A percentile compares a stretch with the other conserved stretches of the same genome.
phyloP scores from a whole-genome alignment of 345 rosid genomes.

The Ceriops decandra region DNA sequence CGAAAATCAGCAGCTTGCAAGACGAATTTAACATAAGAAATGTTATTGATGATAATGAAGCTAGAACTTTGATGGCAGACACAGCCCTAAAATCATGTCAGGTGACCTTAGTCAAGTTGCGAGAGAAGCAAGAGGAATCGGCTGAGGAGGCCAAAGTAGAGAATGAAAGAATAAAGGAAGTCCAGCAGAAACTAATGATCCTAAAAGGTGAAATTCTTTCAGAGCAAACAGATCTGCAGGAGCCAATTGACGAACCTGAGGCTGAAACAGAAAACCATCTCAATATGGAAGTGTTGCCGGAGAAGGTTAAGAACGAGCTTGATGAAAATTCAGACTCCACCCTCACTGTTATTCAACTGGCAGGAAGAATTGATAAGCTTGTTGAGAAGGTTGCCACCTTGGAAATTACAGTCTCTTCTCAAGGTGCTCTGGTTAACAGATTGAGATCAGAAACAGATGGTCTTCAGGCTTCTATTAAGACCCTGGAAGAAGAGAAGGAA shows the following conservation, averaged over 20 bases:
- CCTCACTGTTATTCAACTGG: constrained; percentile 50
- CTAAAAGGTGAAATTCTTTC: constrained; percentile 31
- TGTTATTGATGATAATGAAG: constrained; percentile 64
- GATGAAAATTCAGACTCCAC: constrained; percentile 25
- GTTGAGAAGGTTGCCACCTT: constrained; percentile 61
- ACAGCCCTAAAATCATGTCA: constrained; percentile 71
- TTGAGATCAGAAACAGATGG: constrained; percentile 56
- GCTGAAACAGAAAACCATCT: background rate
- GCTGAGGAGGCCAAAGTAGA: constrained; percentile 50
- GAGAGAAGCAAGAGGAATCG: constrained; percentile 52
- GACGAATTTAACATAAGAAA: constrained; percentile 69
- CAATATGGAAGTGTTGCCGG: constrained; percentile 25
- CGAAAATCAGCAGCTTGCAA: constrained; percentile 50
- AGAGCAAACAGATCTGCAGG: constrained; percentile 16
- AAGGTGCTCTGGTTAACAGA: constrained; percentile 52
- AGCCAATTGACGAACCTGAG: constrained; percentile 21
- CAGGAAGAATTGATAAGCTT: constrained; percentile 67
- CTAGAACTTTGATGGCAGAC: constrained; percentile 65
- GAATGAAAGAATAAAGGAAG: constrained; percentile 44
- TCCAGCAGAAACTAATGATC: constrained; percentile 36
- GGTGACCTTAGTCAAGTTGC: constrained; percentile 52
- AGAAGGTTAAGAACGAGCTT: constrained; percentile 33
- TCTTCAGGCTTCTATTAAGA: constrained; percentile 44
- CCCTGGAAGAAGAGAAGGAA: constrained; percentile 61
- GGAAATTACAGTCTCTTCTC: constrained; percentile 59